Evolutionary conservation across 1,139 yeast genomes (phyloP).

Genomic region (Lodderomyces pseudojiufengensis): DNA sequence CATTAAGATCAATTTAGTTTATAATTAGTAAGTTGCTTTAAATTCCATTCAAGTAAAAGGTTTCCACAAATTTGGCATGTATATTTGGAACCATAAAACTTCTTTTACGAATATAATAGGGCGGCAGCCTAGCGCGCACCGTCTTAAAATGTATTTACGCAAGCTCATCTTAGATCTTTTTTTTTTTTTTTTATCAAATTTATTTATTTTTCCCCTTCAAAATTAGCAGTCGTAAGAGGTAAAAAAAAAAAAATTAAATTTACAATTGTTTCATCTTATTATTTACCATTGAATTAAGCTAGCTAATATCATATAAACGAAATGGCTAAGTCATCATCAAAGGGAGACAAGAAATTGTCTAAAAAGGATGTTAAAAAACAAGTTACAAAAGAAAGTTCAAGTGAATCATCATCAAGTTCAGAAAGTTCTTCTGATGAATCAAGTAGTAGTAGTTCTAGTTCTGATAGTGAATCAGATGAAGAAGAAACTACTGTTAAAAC

Average conservation of each 20-base stretch:
- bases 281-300: no score
- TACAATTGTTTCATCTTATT: no score
- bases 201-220: background rate
- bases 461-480: constrained; percentile 11
- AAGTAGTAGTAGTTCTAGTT: constrained; percentile 3
- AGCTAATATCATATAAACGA: background rate
- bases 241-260: constrained; percentile 3
- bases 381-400: background rate
- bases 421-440: constrained; percentile 4
- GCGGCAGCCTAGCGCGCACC: background rate
- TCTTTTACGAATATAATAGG: no score
- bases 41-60: no score
- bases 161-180: background rate
- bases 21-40: no score
- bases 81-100: no score
- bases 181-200: constrained; percentile 6
- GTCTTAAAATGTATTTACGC: background rate
- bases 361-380: constrained; percentile 15
- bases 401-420: constrained; percentile 4
- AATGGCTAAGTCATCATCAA: constrained; percentile 30
- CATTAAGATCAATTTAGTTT: no score
- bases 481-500: constrained; percentile 24
- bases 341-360: constrained; percentile 24
- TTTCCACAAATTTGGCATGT: no score
- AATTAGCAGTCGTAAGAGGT: constrained; percentile 1